A percentile compares a stretch with the other conserved stretches of the same genome.
Conservation (phyloP, 371 early-diverging fungal genomes). For the Mucor circinelloides region DNA sequence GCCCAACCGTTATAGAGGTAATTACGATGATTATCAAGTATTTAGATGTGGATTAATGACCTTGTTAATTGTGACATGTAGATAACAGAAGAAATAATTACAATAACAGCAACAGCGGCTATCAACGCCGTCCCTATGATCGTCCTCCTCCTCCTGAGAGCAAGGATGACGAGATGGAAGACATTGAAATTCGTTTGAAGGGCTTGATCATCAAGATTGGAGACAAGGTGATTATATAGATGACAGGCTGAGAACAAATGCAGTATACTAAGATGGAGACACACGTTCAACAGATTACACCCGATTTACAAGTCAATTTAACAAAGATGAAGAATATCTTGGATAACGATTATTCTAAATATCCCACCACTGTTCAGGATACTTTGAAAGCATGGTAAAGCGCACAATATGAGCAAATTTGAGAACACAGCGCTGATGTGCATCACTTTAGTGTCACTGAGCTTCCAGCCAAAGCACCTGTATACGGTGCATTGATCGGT, state of each 20-base stretch:
- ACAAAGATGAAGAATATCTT: slow-evolving; percentile 72
- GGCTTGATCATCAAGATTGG: slow-evolving; percentile 79
- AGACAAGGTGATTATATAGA: slow-evolving; percentile 57
- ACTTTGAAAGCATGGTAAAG: slow-evolving; percentile 67
- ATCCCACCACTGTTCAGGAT: slow-evolving; percentile 63
- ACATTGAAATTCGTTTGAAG: slow-evolving; percentile 70
- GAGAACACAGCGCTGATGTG: background rate
- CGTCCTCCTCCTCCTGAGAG: slow-evolving; percentile 25
- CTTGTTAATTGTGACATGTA: background rate
- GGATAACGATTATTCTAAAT: slow-evolving; percentile 68
- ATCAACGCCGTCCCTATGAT: slow-evolving; percentile 33
- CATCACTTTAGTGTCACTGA: slow-evolving; percentile 62
- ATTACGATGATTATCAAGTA: background rate
- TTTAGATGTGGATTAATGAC: background rate
- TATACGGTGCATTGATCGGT: slow-evolving; percentile 79
- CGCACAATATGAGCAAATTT: background rate
- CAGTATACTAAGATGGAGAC: background rate
- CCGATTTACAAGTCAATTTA: slow-evolving; percentile 64
- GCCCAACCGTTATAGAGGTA: slow-evolving; percentile 25
- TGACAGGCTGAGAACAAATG: too few species aligned
- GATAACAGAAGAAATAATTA: slow-evolving; percentile 22
- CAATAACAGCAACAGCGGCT: slow-evolving; percentile 2
- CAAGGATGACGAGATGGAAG: slow-evolving; percentile 60
- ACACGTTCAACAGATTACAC: slow-evolving; percentile 43
- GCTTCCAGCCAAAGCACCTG: slow-evolving; percentile 78